Conservation (phyloP, 2,329 filamentous ascomycete species). For the Venturia aucupariae region DNA sequence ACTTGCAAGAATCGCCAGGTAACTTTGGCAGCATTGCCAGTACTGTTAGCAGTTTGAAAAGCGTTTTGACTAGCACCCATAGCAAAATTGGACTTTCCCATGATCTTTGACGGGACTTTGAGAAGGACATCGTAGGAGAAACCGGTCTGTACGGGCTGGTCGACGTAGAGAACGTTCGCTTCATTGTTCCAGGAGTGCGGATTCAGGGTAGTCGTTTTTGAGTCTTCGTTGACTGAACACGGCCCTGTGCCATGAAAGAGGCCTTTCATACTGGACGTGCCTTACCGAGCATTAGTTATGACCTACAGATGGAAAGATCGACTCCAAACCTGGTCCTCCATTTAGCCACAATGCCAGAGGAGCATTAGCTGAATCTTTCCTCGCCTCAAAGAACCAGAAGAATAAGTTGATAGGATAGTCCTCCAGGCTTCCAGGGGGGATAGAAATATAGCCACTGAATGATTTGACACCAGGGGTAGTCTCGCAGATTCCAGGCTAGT, state of each 20-base stretch:
- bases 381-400: constrained; percentile 56
- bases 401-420: constrained; percentile 34
- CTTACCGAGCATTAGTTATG: constrained; percentile 26
- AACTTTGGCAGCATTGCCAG: constrained; percentile 42
- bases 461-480: constrained; percentile 46
- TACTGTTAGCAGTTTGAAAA: constrained; percentile 37
- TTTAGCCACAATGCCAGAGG: constrained; percentile 35
- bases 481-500: constrained; percentile 39
- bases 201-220: constrained; percentile 42
- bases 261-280: constrained; percentile 18
- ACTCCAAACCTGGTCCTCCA: constrained; percentile 44
- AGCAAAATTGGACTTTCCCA: not conserved
- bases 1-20: constrained; percentile 52
- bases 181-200: constrained; percentile 55
- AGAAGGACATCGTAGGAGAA: constrained; percentile 40
- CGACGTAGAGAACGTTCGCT: constrained; percentile 42
- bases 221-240: constrained; percentile 44
- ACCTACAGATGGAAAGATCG: constrained; percentile 23
- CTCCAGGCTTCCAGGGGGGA: constrained; percentile 40
- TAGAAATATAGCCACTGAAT: constrained; percentile 52
- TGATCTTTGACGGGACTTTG: constrained; percentile 25
- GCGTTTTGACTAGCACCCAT: constrained; percentile 1
- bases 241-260: constrained; percentile 39
- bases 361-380: constrained; percentile 45
- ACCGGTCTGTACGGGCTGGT: constrained; percentile 50